Percentiles rank a stretch among this genome's conserved stretches.
Evolutionary conservation across 257 asterid genomes (phyloP).

Genomic region (Solanum pimpinellifolium): DNA sequence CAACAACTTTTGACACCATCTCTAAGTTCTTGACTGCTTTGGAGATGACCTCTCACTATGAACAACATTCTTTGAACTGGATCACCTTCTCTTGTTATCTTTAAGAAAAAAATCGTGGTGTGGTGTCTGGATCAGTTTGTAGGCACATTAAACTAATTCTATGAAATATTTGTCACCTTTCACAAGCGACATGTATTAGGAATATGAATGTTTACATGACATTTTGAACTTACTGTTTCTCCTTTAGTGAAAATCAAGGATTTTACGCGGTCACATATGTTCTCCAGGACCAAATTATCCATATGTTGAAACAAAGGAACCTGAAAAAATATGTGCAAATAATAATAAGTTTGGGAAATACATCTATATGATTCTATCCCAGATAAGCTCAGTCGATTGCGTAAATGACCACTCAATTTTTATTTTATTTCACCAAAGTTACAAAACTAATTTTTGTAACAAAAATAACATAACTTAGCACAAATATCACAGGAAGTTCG

Average conservation of each 20-base stretch:
- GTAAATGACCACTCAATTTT: not conserved
- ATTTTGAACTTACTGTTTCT: slow-evolving; percentile 55
- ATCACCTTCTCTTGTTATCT: slow-evolving; percentile 92
- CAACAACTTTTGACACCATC: slow-evolving; percentile 83
- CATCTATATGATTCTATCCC: not conserved
- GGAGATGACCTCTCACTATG: slow-evolving; percentile 92
- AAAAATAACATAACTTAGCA: not conserved
- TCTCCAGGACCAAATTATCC: slow-evolving; percentile 90
- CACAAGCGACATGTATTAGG: not conserved
- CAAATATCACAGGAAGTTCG: not conserved
- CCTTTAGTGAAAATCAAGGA: slow-evolving; percentile 92
- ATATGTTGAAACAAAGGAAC: slow-evolving; percentile 95
- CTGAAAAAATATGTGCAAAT: slow-evolving; percentile 15
- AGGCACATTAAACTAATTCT: not conserved
- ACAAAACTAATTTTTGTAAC: not conserved
- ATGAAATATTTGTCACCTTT: not conserved
- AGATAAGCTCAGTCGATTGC: not conserved
- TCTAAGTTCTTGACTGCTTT: slow-evolving; percentile 85
- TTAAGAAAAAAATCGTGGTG: not conserved
- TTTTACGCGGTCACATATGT: slow-evolving; percentile 89
- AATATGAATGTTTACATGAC: not conserved
- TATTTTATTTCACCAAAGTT: not conserved
- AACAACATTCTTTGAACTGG: slow-evolving; percentile 90
- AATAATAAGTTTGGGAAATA: not conserved
- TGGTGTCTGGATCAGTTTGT: not conserved